Base-by-base conservation (phyloP, 305 asterid species). In the Striga hermonthica region DNA sequence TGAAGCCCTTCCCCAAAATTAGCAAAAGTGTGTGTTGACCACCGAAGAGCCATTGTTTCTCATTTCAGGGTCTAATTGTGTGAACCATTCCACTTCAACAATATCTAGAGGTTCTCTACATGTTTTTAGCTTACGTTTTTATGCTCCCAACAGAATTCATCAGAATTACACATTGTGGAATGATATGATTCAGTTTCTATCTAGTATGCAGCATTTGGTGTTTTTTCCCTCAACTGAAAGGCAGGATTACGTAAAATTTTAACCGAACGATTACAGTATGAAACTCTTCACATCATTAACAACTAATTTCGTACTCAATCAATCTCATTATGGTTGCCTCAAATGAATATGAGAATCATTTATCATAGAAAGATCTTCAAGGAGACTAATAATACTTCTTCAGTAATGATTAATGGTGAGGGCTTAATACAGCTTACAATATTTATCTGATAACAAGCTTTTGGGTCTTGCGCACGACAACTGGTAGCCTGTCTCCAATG, bases 381-480 rank as follows among this genome's bases (percentile, higher is more conserved):
- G 71, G 70, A 62, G 77, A 71, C 41, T 16, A 37, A 11, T 5
- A 70, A 52, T 54, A 64, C 35, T 68, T 72, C 76, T 73, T 61
- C 66, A 45, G 52, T 45, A 14, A 14, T 16, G 37, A 69, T 77
- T 57, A 60, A 74, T 72, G 47, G 61, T 54, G 65, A 65, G 70
- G 76, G 64, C 66, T 59, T 69, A 57, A 77, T 74, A 81, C 71
- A 74, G 85, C 85, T 81, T 76, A 80, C 85, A 69, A 43, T 74
- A 62, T 54, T 74, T 76, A 76, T 73, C 78, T 28, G 65, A 83
- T 53, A 67, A 74, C 68, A 74, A 89, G 94, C 89, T 84, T 92
- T 80, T 89, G 91, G 73, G 91, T 82, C 83, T 83, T 81, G 75
- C 72, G 89, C 89, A 74, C 75, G 74, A 85, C 68, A 67, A 89